A percentile compares a stretch with the other conserved stretches of the same genome.
These are phyloP conservation scores for Ogataea hybrid DNA, from an alignment of 1,139 yeast species.

Conservation along the genomic window DNA sequence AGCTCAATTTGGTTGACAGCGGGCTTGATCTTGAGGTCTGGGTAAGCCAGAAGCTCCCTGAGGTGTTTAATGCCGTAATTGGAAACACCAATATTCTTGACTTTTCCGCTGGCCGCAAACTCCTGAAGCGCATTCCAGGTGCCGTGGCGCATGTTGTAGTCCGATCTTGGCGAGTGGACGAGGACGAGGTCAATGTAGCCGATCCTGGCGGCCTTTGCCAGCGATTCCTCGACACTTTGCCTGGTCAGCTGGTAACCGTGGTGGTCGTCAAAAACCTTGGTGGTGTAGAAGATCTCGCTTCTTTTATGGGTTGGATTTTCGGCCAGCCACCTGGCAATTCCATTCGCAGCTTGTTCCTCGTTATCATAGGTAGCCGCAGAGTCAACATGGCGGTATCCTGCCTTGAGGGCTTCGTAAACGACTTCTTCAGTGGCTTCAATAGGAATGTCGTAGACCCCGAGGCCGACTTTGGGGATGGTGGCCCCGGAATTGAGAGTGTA, in stretches of 20 bases:
- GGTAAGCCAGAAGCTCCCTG: slow-evolving; percentile 38
- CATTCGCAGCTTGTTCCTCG: no score
- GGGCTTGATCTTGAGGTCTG: slow-evolving; percentile 40
- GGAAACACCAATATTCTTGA: slow-evolving; percentile 44
- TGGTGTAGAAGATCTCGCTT: slow-evolving; percentile 35
- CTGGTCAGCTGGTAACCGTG: slow-evolving; percentile 41
- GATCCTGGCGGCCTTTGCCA: slow-evolving; percentile 43
- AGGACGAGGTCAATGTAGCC: no score
- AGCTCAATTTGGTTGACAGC: slow-evolving; percentile 52
- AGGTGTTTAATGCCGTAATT: slow-evolving; percentile 41
- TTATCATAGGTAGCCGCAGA: slow-evolving; percentile 58
- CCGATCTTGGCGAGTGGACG: no score
- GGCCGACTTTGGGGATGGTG: slow-evolving; percentile 54
- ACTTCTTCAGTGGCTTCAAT: no score
- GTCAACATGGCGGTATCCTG: slow-evolving; percentile 72
- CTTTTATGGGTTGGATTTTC: slow-evolving; percentile 41
- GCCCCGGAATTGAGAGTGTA: slow-evolving; percentile 38
- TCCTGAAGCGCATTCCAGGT: slow-evolving; percentile 47
- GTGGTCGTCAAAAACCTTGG: no score
- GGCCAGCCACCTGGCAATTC: no score
- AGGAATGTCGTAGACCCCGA: slow-evolving; percentile 56
- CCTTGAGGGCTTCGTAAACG: no score
- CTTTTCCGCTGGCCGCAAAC: slow-evolving; percentile 34
- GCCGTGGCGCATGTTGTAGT: slow-evolving; percentile 38
- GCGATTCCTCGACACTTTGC: slow-evolving; percentile 34